Evolutionary conservation across 2,329 filamentous ascomycete genomes (phyloP).

Genomic region (Aureobasidium lini): DNA sequence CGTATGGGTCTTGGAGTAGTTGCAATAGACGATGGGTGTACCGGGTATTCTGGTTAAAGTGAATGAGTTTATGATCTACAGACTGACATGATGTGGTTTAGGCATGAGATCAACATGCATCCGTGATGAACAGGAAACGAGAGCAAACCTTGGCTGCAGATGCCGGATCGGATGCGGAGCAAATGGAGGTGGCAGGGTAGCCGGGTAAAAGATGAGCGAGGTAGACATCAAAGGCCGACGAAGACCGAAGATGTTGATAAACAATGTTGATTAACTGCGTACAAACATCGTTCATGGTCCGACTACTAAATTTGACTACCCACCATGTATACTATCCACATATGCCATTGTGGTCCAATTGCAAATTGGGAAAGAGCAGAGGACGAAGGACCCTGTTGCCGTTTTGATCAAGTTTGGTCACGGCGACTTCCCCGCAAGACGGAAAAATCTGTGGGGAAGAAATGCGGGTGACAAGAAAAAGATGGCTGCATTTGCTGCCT

Average conservation of each 20-base stretch:
- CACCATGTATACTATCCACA: no score
- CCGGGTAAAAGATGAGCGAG: constrained; percentile 8
- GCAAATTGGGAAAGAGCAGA: background rate
- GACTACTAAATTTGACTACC: no score
- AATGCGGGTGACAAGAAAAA: background rate
- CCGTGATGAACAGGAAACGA: constrained; percentile 5
- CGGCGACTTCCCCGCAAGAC: background rate
- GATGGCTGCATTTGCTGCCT: background rate
- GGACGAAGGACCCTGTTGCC: background rate
- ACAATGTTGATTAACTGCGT: background rate
- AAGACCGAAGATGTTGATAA: background rate
- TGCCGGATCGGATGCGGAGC: background rate
- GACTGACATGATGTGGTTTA: background rate
- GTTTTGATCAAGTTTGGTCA: no score
- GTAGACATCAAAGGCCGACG: constrained; percentile 1
- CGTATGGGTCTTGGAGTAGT: background rate
- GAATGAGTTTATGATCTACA: background rate
- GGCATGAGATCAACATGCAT: constrained; percentile 1
- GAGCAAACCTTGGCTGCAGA: constrained; percentile 3
- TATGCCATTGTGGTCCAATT: no score
- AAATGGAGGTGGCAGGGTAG: background rate
- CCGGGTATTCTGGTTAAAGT: constrained; percentile 9
- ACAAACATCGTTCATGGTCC: no score
- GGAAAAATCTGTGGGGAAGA: background rate
- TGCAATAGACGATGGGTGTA: constrained; percentile 1